Base-by-base conservation (phyloP, 257 asterid species). In the Primulina tabacum region DNA sequence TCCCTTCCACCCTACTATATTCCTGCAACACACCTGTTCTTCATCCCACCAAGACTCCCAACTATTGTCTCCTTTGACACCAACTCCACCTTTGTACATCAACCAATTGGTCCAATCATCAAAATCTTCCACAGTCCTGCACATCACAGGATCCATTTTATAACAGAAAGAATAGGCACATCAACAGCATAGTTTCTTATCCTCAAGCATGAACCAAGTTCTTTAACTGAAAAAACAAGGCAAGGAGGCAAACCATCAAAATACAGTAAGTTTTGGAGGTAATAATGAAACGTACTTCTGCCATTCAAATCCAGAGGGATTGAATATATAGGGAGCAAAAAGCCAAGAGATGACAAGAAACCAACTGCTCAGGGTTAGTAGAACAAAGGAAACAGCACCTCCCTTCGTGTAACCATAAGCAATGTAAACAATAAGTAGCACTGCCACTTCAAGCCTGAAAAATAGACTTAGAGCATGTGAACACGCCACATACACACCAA, bases 1-100 rank as follows among this genome's bases (percentile, higher is more conserved):
- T 21, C 24, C 24, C 24, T 21, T 21, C 24, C 24, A 21, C 24
- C 38, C 67, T 29, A 64, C 60, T 61, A 17, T 8, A 68, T 77
- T 60, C 24, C 34, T 65, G 60, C 33, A 72, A 71, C 73, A 67
- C 14, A 93, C 99, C 97, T 90, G 97, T 80, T 94, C 99, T 81
- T 94, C 99, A 65, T 89, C 99, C 99, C 99, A 94, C 99, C 99
- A 94, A 62, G 97, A 91, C 82, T 94, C 99, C 99, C 99, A 94
- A 73, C 99, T 93, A 74, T 85, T 76, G 21, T 94, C 97, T 66
- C 96, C 99, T 79, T 85, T 89, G 73, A 94, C 80, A 67, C 99
- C 99, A 75, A 94, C 97, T 72, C 99, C 99, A 58, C 99, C 99
- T 80, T 94, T 91, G 73, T 94, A 91, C 88, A 91, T 76, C 57